Percentiles rank a stretch among this genome's conserved stretches.
phyloP scores from a whole-genome alignment of 225 moss, liverwort and hornwort species.

The Neckera pumila region DNA sequence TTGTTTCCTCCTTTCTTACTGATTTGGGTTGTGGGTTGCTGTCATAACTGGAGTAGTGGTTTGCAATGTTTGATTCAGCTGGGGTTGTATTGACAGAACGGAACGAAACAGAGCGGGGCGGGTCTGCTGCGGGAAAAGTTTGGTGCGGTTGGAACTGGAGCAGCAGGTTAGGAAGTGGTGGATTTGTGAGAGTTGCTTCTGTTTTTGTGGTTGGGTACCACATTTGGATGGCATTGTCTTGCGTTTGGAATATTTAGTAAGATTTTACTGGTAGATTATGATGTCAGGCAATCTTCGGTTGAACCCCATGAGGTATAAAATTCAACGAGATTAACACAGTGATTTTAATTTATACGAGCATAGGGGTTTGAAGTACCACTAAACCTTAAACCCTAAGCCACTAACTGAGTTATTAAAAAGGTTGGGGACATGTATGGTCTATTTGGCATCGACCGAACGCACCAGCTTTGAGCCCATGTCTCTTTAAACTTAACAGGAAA shows the following conservation, averaged over 20 bases:
- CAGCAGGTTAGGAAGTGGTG: neutral
- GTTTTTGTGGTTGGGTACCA: neutral
- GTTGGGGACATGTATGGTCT: neutral
- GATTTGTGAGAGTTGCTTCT: neutral
- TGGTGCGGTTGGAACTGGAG: neutral
- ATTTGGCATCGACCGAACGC: neutral
- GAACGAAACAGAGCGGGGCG: neutral
- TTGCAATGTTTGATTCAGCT: neutral
- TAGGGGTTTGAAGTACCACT: neutral
- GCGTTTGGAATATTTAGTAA: neutral
- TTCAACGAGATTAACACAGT: neutral
- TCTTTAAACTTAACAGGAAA: neutral
- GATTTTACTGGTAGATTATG: neutral
- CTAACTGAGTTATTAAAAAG: neutral
- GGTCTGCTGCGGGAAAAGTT: neutral
- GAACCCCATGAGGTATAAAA: neutral
- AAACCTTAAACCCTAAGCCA: neutral
- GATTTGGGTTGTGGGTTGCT: neutral
- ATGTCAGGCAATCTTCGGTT: neutral
- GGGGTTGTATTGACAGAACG: neutral
- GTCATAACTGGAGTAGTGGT: neutral
- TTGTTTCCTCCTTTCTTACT: neutral
- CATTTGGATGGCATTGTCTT: neutral
- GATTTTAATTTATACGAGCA: neutral
- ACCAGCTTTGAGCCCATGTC: neutral